Base-by-base conservation (phyloP, 2,329 filamentous ascomycete species). In the Xylaria sp. region DNA sequence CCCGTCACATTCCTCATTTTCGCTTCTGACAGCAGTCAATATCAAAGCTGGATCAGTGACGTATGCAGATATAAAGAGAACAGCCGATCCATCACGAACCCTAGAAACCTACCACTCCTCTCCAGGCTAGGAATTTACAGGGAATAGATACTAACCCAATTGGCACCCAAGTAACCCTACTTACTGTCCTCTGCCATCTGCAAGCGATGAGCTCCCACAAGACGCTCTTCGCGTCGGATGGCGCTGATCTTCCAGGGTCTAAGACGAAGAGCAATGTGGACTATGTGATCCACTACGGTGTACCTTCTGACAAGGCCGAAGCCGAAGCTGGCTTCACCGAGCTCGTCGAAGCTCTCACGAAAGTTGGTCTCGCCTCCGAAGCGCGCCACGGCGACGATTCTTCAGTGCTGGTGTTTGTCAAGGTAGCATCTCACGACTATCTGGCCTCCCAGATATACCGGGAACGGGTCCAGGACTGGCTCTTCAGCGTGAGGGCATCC, bases 381-480 rank as follows among this genome's bases (percentile, higher is more conserved):
- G 94, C 97, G 60, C 92, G 96, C 72, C 89, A 90, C 75, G 94
- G 94, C 66, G 89, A 92, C 73, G 87, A 90, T 34, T 85, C 88
- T 65, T 93, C 93, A 2, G 84, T 98, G 48, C 86, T 98, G 57
- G 83, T 98, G 74, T 98, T 97, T 79, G 87, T 94, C 77, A 92
- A 91, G 77, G 89, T 97, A 51, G 90, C 91, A 44, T 94, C 93
- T 25, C 86, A 91, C 70, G 86, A 90, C 74, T 89, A 94, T 72
- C 86, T 99, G 69, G 88, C 88, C 69, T 89, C 90, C 72, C 93
- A 97, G 76, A 88, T 97, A 59, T 97, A 97, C 81, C 89, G 94
- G 73, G 93, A 92, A 65, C 90, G 96, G 72, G 90, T 98, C 20
- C 92, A 94, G 78, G 96, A 98, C 82, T 99, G 94, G 94, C 89